Percentiles rank a stretch among this genome's conserved stretches.
These are phyloP conservation scores for Craterostigma plantagineum DNA, from an alignment of 257 asterid species.

Conservation along the genomic window DNA sequence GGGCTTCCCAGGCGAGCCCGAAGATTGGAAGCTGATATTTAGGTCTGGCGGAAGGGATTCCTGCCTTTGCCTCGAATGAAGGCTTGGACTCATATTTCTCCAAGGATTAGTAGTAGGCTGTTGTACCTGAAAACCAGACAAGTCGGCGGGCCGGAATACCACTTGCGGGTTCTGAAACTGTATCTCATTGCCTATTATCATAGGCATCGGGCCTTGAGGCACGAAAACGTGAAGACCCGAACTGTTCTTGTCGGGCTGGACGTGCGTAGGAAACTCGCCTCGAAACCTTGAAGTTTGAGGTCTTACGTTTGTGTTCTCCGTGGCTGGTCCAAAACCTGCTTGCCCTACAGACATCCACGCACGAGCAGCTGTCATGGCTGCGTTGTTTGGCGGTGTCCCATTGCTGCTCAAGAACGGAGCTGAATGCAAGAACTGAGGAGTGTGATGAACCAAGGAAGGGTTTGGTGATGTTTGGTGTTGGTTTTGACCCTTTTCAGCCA, in stretches of 20 bases:
- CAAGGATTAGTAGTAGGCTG: slow-evolving; percentile 38
- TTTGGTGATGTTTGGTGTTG: slow-evolving; percentile 29
- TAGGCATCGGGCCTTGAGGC: slow-evolving; percentile 35
- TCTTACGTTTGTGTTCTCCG: slow-evolving; percentile 20
- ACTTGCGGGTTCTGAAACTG: slow-evolving; percentile 42
- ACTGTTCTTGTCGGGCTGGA: slow-evolving; percentile 25
- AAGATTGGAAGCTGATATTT: slow-evolving; percentile 69
- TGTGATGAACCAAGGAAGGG: slow-evolving; percentile 10
- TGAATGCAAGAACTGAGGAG: slow-evolving; percentile 16
- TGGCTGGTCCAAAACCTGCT: slow-evolving; percentile 42
- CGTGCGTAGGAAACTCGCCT: slow-evolving; percentile 32
- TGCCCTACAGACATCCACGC: slow-evolving; percentile 95
- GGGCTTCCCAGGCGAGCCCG: slow-evolving; percentile 78
- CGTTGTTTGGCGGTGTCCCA: slow-evolving; percentile 36
- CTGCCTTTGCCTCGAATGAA: slow-evolving; percentile 48
- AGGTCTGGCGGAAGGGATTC: slow-evolving; percentile 80
- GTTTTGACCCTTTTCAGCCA: slow-evolving; percentile 41
- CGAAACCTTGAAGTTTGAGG: slow-evolving; percentile 31
- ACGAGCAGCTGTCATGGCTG: slow-evolving; percentile 69
- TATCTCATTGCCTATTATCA: slow-evolving; percentile 25
- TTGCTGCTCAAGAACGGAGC: slow-evolving; percentile 20
- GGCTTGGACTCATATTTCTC: slow-evolving; percentile 34
- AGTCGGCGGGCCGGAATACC: slow-evolving; percentile 48
- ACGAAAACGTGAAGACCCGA: slow-evolving; percentile 31
- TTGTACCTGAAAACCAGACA: slow-evolving; percentile 67